Evolutionary conservation across 75 land plant species (phyloP).

Genomic region (Cryptomeria japonica): DNA sequence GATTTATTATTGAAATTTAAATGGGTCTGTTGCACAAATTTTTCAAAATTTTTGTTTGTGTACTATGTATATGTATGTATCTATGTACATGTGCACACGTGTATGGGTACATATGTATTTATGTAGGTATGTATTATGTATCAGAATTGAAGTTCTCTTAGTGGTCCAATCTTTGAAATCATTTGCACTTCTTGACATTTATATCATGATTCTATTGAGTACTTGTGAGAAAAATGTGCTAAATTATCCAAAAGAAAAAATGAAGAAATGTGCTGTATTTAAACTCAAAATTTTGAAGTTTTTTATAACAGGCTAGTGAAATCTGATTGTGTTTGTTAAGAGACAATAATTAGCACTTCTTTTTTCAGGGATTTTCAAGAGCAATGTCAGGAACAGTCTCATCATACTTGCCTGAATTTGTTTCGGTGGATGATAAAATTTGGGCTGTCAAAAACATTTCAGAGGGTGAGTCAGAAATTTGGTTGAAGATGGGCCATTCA

Average conservation of each 20-base stretch:
- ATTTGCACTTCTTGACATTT: neutral
- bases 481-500: neutral
- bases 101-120: too few relatives aligned
- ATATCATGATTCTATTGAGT: neutral
- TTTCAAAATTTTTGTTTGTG: neutral
- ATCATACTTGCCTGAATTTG: conserved; percentile 2
- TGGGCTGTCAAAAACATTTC: conserved; percentile 7
- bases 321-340: neutral
- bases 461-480: conserved; percentile 5
- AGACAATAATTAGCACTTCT: neutral
- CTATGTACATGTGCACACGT: neutral
- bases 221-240: neutral
- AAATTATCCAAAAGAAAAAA: neutral
- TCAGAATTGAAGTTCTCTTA: neutral
- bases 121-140: neutral
- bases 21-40: neutral
- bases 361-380: conserved; percentile 9
- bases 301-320: neutral
- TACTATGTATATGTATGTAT: neutral
- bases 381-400: conserved; percentile 5
- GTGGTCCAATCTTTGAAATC: neutral
- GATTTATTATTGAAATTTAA: neutral
- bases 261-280: neutral
- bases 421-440: neutral
- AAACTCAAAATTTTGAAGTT: neutral